Percentiles rank a stretch among this genome's conserved stretches.
These are phyloP conservation scores for Irpex sp. DNA, from an alignment of 1,284 basidiomycete species.

Conservation along the genomic window DNA sequence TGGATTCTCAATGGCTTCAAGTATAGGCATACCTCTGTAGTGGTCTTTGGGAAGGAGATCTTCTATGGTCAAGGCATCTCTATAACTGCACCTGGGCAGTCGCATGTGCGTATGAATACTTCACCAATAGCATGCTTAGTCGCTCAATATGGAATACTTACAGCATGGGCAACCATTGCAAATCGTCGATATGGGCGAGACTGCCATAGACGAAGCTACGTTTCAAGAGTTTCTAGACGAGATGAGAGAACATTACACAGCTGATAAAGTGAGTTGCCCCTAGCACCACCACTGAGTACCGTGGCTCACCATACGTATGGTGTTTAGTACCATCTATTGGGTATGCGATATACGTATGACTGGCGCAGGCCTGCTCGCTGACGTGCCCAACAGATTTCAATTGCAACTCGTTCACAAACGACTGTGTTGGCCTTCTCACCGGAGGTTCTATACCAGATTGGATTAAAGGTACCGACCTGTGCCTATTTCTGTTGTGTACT, in stretches of 20 bases:
- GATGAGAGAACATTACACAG: constrained; percentile 77
- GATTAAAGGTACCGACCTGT: constrained; percentile 56
- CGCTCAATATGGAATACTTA: constrained; percentile 4
- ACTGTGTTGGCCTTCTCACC: constrained; percentile 81
- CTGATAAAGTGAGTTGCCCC: constrained; percentile 64
- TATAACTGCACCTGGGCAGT: constrained; percentile 63
- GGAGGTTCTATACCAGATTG: constrained; percentile 75
- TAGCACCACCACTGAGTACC: background rate
- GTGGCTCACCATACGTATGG: constrained; percentile 1
- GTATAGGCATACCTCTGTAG: constrained; percentile 83
- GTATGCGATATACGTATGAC: constrained; percentile 30
- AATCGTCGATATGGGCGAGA: constrained; percentile 79
- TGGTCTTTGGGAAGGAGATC: constrained; percentile 81
- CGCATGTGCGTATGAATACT: constrained; percentile 56
- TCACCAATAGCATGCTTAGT: background rate
- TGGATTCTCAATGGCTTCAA: constrained; percentile 6
- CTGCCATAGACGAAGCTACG: constrained; percentile 78
- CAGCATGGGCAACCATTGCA: constrained; percentile 80
- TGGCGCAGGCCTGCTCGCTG: background rate
- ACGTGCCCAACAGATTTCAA: constrained; percentile 59
- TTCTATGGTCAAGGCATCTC: constrained; percentile 88
- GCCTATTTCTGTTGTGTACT: background rate
- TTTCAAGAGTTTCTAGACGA: constrained; percentile 80
- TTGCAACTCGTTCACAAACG: constrained; percentile 90
- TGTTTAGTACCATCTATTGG: constrained; percentile 84